Conservation (phyloP, 371 early-diverging fungal genomes). For the Fennellomyces sp. region DNA sequence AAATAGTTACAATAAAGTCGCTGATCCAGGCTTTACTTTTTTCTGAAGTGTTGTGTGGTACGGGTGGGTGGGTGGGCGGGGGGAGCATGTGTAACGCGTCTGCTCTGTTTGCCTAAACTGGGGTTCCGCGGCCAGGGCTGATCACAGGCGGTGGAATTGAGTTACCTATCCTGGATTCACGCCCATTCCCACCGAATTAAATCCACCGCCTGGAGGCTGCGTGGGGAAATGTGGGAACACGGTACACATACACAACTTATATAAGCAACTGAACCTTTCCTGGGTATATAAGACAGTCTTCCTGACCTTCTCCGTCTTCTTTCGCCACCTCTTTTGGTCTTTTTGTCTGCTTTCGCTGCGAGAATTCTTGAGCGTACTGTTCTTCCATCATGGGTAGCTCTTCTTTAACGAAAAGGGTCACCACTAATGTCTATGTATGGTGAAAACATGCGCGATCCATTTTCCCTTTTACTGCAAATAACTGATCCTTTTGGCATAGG, state of each 20-base stretch:
- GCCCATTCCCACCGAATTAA: conserved; percentile 10
- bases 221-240: conserved; percentile 7
- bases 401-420: conserved; percentile 6
- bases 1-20: conserved; percentile 23
- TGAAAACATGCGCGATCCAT: background rate
- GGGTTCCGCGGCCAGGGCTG: background rate
- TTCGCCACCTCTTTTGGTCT: conserved; percentile 2
- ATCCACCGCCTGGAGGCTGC: background rate
- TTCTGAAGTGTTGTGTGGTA: background rate
- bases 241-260: background rate
- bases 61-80: background rate
- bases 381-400: background rate
- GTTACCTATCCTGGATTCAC: background rate
- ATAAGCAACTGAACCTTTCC: conserved; percentile 9
- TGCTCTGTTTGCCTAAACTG: background rate
- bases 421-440: conserved; percentile 42
- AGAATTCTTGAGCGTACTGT: background rate
- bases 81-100: background rate
- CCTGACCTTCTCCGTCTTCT: conserved; percentile 2
- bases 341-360: conserved; percentile 3
- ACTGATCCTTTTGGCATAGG: conserved; percentile 20
- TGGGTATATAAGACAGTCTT: conserved; percentile 5
- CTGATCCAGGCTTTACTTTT: background rate
- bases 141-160: too few relatives aligned
- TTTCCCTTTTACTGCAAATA: background rate